Evolutionary conservation across 2,329 filamentous ascomycete species (phyloP), one percentile per base, ranked within the genome.

Genomic region (Fusarium ambrosium): DNA sequence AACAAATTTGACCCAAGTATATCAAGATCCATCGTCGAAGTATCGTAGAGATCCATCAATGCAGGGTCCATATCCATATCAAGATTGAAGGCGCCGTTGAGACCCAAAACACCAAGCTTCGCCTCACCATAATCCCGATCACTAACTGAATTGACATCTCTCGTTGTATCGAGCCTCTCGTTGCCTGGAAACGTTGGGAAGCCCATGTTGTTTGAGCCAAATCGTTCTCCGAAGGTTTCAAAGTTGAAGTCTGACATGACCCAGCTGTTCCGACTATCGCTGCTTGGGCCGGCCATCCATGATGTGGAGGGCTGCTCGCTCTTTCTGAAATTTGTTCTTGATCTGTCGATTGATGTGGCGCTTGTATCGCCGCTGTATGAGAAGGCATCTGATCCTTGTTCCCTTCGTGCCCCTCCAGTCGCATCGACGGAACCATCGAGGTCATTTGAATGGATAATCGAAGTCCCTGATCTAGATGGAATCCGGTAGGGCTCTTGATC

Each of bases 191-290:
- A n/a, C 4, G 62, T n/a, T 1, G 62, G 16, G 13, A 73, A 18
- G 2, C 45, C 60, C 13, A 39, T 27, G 1, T 37, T 22, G 10
- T 70, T 66, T 6, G 67, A 32, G 2, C 64, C 48, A 13, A 68
- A 62, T 0, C 59, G 48, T 20, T 73, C 72, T 1, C 65, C 72
- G 2, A 71, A 32, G 2, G 71, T 62, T 36, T 75, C 71, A 34
- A 75, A 75, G 29, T 69, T 68, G 14, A 75, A 72, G 53, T 75
- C 73, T 8, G 71, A 64, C 73, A 75, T 73, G 24, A 71, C 48
- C 68, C 71, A 75, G 11, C 56, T 62, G 22, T 60, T 61, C 14
- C 32, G 60, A 64, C 34, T 36, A 39, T 64, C 68, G 22, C 39
- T 5, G 13, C 34, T 27, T 34, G 59, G 43, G 4, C 48, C 41